Evolutionary conservation across 2,329 filamentous ascomycete species (phyloP), one percentile per base, ranked within the genome.

Genomic region (Trichoderma atrobrunneum): DNA sequence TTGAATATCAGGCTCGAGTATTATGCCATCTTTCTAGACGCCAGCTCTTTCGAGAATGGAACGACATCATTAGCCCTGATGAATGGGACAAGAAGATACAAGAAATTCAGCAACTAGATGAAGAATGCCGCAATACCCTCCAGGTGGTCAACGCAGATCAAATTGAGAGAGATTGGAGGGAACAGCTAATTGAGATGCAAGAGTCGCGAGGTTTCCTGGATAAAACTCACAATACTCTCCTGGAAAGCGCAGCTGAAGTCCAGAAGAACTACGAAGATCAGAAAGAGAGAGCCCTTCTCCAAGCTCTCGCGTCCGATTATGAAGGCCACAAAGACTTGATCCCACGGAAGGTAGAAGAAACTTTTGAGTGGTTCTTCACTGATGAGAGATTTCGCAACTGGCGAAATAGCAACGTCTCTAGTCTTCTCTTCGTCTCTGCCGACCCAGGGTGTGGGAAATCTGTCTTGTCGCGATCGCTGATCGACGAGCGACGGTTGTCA

Each of bases 391-490:
- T 79, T 28, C 73, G 57, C 8, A 56, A 73, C 7, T 82, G 80
- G 81, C 73, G 74, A 5, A 70, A 77, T 1, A 62, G 72, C n/a
- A 39, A 36, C 0, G 18, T 69, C 6, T 77, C 77, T 0, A 74
- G 70, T 48, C 56, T 80, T 34, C 74, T 81, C 10, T 81, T 78
- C 78, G 76, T 82, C 3, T 78, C 78, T 7, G 79, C 79, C 6
- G 77, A 76, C 11, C 80, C 79, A 7, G 79, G 80, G 1, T 80
- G 78, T 70, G 80, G 80, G 4, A 82, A 82, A 70, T 82, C 80
- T 0, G 72, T 66, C n/a, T 30, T 73, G 5, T 26, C 57, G n/a
- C 32, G 62, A 34, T n/a, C 26, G 24, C 66, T 82, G 6, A 73
- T 82, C 14, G 80, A 82, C 48, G 75, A 79, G 51, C 26, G 72